Evolutionary conservation across 2,329 filamentous ascomycete species (phyloP), one percentile per base, ranked within the genome.

Genomic region (Pestalotiopsis sp.): DNA sequence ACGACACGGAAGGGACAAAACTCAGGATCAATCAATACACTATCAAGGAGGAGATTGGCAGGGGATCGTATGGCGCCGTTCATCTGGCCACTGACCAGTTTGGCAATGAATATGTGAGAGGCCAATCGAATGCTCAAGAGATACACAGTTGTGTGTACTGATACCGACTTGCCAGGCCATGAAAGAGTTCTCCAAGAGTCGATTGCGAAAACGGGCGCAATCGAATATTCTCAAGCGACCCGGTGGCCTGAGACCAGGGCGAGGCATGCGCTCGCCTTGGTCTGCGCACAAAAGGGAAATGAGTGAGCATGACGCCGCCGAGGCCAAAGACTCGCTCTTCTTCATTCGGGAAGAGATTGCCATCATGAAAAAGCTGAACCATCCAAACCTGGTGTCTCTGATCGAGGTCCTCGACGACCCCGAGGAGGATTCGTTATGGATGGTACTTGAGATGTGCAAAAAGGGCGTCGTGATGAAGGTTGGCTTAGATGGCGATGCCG

Each of bases 391-490:
- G n/a, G 95, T 98, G 14, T 91, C 92, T 60, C 83, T 99, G 65
- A 93, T 97, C 72, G 96, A 99, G 81, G 96, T 99, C 3, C 84
- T 99, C 65, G 96, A 98, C 78, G 96, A 98, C 77, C 95, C 96
- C 0, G 91, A 95, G 62, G 94, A 98, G 77, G 96, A 99, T 80
- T 97, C 95, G 3, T 83, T 99, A 13, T 99, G 98, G 82, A 98
- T 99, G 93, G 96, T 99, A 25, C 87, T 99, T 80, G 96, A 99
- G 80, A 97, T 98, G 93, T 99, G 96, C 84, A 96, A 97, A 77
- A 98, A 98, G 79, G 96, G 96, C 1, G 95, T 98, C 25, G 89
- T 98, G 65, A 98, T 98, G 95, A 95, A 95, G 76, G 93, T 99
- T 67, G 94, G 93, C 3, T 83, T 98, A n/a, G 92, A 93, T 69